Conservation (phyloP, 495 filamentous ascomycete genomes). For the Acidiella bohemica region DNA sequence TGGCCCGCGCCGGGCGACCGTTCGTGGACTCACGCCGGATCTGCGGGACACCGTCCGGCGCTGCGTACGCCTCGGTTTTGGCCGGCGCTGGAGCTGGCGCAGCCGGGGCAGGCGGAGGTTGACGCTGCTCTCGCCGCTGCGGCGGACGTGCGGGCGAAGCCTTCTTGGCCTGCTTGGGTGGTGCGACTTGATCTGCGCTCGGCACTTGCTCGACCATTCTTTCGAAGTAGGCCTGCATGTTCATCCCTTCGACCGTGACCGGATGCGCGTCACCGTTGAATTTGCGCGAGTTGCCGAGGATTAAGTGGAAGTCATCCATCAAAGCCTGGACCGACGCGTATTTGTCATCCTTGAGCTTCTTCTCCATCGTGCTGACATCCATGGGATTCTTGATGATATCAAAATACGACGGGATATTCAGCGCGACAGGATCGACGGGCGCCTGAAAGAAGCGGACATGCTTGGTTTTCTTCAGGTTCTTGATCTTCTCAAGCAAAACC, state of each 20-base stretch:
- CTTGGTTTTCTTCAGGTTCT: constrained; percentile 68
- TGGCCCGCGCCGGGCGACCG: constrained; percentile 82
- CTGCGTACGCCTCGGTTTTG: constrained; percentile 46
- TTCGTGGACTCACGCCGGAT: constrained; percentile 81
- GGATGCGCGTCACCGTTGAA: constrained; percentile 76
- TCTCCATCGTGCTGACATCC: constrained; percentile 72
- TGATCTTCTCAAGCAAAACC: constrained; percentile 41
- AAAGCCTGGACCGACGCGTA: constrained; percentile 55
- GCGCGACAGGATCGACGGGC: constrained; percentile 55
- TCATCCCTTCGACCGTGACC: constrained; percentile 49
- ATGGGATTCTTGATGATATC: constrained; percentile 61
- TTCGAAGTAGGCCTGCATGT: constrained; percentile 47
- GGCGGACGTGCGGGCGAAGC: constrained; percentile 30
- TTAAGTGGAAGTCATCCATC: constrained; percentile 54
- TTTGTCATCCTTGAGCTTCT: constrained; percentile 51
- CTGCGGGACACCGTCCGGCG: constrained; percentile 75
- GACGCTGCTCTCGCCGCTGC: constrained; percentile 39
- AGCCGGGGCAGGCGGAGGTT: constrained; percentile 13
- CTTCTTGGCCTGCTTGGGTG: constrained; percentile 44
- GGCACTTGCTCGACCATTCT: constrained; percentile 41
- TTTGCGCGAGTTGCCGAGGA: constrained; percentile 57
- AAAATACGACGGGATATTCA: constrained; percentile 60
- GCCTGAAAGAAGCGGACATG: constrained; percentile 56
- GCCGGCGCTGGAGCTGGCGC: constrained; percentile 24
- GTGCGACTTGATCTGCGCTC: constrained; percentile 38